Conservation (phyloP, 371 early-diverging fungal genomes). For the Haplosporangium sp. region DNA sequence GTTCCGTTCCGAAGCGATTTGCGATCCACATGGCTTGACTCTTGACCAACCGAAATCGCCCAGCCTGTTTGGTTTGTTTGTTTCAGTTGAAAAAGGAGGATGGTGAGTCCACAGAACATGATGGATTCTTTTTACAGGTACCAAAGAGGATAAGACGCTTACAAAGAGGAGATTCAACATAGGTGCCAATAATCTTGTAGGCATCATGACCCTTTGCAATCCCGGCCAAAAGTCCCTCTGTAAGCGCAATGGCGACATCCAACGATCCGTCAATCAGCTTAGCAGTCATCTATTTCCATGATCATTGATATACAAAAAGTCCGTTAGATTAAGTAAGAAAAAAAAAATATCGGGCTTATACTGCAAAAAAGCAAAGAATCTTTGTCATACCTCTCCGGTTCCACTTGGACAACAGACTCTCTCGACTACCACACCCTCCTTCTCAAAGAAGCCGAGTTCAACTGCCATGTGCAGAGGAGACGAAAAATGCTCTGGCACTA, state of each 20-base stretch:
- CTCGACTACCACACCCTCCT: conserved; percentile 69
- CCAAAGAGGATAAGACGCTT: no score
- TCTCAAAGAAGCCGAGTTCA: conserved; percentile 69
- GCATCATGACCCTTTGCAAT: conserved; percentile 71
- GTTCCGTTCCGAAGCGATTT: conserved; percentile 69
- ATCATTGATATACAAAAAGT: neutral
- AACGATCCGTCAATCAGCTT: conserved; percentile 74
- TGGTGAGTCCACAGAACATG: no score
- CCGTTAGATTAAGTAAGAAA: conserved; percentile 44
- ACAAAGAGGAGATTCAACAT: conserved; percentile 80
- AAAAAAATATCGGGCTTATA: conserved; percentile 7
- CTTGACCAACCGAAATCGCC: conserved; percentile 72
- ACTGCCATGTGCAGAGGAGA: conserved; percentile 80
- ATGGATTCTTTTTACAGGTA: no score
- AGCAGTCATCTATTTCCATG: conserved; percentile 74
- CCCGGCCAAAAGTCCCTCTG: conserved; percentile 86
- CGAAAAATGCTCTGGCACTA: conserved; percentile 92
- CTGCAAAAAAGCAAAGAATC: neutral
- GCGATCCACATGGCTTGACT: conserved; percentile 62
- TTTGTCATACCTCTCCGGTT: conserved; percentile 72
- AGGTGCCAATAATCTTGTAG: conserved; percentile 80
- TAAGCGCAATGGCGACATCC: conserved; percentile 86
- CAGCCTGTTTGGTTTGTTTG: conserved; percentile 61
- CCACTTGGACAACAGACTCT: conserved; percentile 77
- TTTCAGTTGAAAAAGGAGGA: neutral